A percentile compares a stretch with the other conserved stretches of the same genome.
Evolutionary conservation across 2,329 filamentous ascomycete species (phyloP).

Genomic region (Pseudogymnoascus sp.): DNA sequence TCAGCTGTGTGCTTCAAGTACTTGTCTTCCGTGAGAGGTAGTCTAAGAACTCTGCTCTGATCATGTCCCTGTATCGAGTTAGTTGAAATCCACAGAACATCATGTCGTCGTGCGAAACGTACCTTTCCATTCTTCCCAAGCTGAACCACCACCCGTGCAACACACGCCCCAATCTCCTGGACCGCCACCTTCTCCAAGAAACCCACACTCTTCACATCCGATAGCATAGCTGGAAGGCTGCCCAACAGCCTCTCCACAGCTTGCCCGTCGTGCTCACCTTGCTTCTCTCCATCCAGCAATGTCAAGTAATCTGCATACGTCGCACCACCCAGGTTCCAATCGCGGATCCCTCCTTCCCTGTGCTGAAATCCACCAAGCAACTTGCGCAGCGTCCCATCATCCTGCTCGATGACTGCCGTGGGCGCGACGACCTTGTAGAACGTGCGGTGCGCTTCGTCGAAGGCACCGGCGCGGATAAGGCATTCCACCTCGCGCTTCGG

Average conservation of each 20-base stretch:
- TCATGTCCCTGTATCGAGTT: slow-evolving; percentile 32
- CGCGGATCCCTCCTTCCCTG: slow-evolving; percentile 51
- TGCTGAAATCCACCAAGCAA: slow-evolving; percentile 66
- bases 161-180: slow-evolving; percentile 69
- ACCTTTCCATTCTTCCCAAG: slow-evolving; percentile 49
- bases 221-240: slow-evolving; percentile 45
- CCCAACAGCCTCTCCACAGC: slow-evolving; percentile 50
- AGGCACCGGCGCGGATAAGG: slow-evolving; percentile 68
- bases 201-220: slow-evolving; percentile 26
- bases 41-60: slow-evolving; percentile 43
- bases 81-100: slow-evolving; percentile 15
- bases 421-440: slow-evolving; percentile 77
- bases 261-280: slow-evolving; percentile 34
- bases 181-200: slow-evolving; percentile 63
- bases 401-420: slow-evolving; percentile 68
- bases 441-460: slow-evolving; percentile 74
- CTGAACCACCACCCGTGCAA: slow-evolving; percentile 57
- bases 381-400: slow-evolving; percentile 61
- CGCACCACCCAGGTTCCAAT: slow-evolving; percentile 72
- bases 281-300: slow-evolving; percentile 39
- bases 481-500: slow-evolving; percentile 66
- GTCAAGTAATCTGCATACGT: slow-evolving; percentile 62
- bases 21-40: slow-evolving; percentile 65
- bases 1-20: slow-evolving; percentile 63
- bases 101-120: slow-evolving; percentile 25